Conservation (phyloP, 495 filamentous ascomycete genomes). For the Penicillium tannophilum region DNA sequence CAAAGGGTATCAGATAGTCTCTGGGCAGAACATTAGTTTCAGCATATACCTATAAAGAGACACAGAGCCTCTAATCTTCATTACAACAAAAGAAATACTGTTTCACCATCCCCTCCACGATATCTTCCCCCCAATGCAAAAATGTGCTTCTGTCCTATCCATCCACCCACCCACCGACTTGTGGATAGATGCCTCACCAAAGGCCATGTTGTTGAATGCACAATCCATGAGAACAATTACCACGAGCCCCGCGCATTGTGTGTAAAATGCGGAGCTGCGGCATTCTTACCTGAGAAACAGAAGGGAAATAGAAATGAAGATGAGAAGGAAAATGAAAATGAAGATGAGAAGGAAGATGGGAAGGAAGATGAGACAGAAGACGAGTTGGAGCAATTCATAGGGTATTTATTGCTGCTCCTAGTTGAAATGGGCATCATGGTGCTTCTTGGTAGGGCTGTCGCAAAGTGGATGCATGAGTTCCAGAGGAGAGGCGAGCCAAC, state of each 20-base stretch:
- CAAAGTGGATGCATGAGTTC: neutral
- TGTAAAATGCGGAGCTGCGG: neutral
- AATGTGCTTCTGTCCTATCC: neutral
- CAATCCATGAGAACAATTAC: neutral
- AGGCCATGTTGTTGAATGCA: neutral
- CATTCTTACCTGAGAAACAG: neutral
- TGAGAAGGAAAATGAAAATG: neutral
- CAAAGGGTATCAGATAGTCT: neutral
- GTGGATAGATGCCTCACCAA: neutral
- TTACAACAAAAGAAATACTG: neutral
- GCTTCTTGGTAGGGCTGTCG: neutral
- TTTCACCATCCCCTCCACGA: neutral
- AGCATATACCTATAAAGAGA: neutral
- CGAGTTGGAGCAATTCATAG: neutral
- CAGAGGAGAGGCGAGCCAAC: neutral
- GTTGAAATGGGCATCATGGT: neutral
- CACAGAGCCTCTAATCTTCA: neutral
- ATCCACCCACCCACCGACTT: neutral
- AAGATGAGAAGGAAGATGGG: neutral
- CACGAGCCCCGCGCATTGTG: neutral
- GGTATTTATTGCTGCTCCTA: neutral
- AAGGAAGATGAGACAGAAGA: neutral
- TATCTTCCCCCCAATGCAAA: neutral
- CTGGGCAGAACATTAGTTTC: neutral
- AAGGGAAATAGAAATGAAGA: neutral